phyloP scores from a whole-genome alignment of 1,284 basidiomycete genomes.

The Ganoderma lucidum region DNA sequence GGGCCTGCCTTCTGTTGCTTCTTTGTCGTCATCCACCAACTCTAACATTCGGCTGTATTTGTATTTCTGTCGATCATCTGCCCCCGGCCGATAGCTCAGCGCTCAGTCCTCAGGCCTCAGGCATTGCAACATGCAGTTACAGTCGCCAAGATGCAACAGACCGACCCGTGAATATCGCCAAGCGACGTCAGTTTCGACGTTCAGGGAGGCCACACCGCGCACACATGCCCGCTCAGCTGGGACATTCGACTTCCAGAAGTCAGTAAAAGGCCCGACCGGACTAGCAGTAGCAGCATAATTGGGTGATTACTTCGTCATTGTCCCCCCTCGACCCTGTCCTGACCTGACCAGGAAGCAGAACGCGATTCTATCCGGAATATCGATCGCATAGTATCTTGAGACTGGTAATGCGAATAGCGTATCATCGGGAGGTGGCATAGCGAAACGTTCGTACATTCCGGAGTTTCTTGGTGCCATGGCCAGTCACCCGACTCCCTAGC shows the following conservation, averaged over 20 bases:
- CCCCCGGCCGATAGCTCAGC: neutral
- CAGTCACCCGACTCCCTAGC: neutral
- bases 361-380: neutral
- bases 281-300: neutral
- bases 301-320: neutral
- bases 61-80: neutral
- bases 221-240: slow-evolving; percentile 6
- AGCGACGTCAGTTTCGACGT: slow-evolving; percentile 19
- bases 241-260: neutral
- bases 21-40: slow-evolving; percentile 9
- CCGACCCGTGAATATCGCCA: slow-evolving; percentile 9
- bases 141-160: neutral
- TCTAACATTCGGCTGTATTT: neutral
- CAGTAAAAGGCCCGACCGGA: neutral
- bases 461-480: neutral
- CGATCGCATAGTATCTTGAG: neutral
- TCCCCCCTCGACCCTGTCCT: neutral
- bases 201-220: slow-evolving; percentile 1
- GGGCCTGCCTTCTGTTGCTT: slow-evolving; percentile 1
- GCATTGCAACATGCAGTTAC: neutral
- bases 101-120: too few relatives aligned
- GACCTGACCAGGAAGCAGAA: neutral
- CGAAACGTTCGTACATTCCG: neutral
- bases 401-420: neutral
- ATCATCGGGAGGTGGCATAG: neutral